Percentiles rank a stretch among this genome's conserved stretches.
Evolutionary conservation across 352 stramenopile species (phyloP).

Genomic region (Globisporangium takayamanum): DNA sequence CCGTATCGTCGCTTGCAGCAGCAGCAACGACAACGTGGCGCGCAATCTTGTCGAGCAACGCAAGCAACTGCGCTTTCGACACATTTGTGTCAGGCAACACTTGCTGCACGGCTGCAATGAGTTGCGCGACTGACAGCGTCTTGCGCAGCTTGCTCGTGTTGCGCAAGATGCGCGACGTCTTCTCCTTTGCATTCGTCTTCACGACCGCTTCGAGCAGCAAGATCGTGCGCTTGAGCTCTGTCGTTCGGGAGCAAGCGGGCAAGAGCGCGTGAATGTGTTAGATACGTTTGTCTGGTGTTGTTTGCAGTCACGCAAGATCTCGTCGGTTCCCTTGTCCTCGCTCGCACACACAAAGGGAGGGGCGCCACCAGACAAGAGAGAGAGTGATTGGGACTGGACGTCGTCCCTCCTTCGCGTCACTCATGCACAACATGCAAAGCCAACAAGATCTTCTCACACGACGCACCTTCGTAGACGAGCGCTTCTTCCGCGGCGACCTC

Average conservation of each 20-base stretch:
- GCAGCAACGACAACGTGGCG: constrained; percentile 27
- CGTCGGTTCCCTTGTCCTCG: neutral
- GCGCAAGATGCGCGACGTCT: constrained; percentile 71
- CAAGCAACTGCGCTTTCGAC: constrained; percentile 46
- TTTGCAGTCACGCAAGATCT: constrained; percentile 3
- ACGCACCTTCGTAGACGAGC: constrained; percentile 58
- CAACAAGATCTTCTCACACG: too few relatives aligned
- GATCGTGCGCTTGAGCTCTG: constrained; percentile 76
- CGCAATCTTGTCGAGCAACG: constrained; percentile 43
- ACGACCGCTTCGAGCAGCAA: constrained; percentile 64
- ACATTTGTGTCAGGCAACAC: constrained; percentile 56
- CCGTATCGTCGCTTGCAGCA: constrained; percentile 38
- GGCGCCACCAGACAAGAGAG: neutral
- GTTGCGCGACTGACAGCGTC: constrained; percentile 52
- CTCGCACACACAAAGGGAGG: neutral
- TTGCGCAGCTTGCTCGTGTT: constrained; percentile 80
- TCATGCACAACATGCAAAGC: too few relatives aligned
- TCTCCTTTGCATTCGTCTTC: constrained; percentile 84
- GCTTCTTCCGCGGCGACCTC: constrained; percentile 51
- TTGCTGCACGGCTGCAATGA: constrained; percentile 54
- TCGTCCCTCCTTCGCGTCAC: too few relatives aligned
- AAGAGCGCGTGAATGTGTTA: neutral
- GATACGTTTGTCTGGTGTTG: neutral
- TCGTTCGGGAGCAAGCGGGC: neutral
- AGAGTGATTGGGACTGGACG: neutral